Base-by-base conservation (phyloP, 2,329 filamentous ascomycete genomes). In the Aspergillus tamarii region DNA sequence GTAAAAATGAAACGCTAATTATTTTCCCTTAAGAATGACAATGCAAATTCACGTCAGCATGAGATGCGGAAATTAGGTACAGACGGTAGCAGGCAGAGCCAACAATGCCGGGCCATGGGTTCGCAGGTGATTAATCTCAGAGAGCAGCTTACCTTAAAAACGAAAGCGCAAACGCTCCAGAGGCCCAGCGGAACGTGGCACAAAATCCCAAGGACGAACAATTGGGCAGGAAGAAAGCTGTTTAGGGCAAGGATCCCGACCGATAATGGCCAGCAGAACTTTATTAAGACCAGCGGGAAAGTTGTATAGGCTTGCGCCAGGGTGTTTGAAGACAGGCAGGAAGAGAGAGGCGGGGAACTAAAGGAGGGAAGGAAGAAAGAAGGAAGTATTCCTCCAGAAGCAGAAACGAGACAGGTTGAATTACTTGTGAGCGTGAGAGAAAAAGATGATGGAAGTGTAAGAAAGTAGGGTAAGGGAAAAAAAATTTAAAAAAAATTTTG, bases 111-210 rank as follows among this genome's bases (percentile, higher is more conserved):
- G 60, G 53, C 56, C 41, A 61, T 63, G 48, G 45, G 60, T 61
- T 61, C 62, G 64, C 62, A 58, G 60, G 60, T 54, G 57, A 61
- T 59, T 45, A 56, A 61, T 60, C 59, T 59, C 60, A 64, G 60
- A 66, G 11, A 55, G 52, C 21, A 66, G 63, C 66, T 66, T 69
- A 67, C 67, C 63, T 66, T 53, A 63, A 48, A 36, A 59, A 64
- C 61, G 55, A 60, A 56, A 62, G 66, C 63, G 64, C 65, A 66
- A 67, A 68, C 65, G 66, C 62, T 67, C 60, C 52, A 62, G 59
- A 62, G 57, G 63, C 52, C 60, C 64, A 60, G 66, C 60, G 65
- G 64, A 69, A 69, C 67, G 67, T 69, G 66, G 67, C 67, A 69
- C 65, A 62, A 67, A 67, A 67, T 63, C 59, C 45, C 63, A 61